phyloP scores from a whole-genome alignment of 352 stramenopile genomes.

The Phytophthora pinifolia region DNA sequence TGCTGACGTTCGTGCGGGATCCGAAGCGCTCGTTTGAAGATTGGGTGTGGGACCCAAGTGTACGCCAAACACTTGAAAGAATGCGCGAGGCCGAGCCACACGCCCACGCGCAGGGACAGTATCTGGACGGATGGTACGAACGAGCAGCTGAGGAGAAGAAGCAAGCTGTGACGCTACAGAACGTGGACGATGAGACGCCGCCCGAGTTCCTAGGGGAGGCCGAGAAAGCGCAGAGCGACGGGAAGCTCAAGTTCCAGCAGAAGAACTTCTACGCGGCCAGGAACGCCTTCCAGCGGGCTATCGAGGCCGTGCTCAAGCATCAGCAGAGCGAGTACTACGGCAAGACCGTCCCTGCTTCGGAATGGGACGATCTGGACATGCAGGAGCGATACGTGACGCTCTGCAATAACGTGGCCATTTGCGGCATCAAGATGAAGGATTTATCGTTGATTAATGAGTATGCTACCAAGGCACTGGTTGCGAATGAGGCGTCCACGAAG shows the following conservation, averaged over 20 bases:
- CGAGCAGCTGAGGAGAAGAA: constrained; percentile 30
- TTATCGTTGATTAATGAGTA: constrained; percentile 57
- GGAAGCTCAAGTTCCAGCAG: constrained; percentile 64
- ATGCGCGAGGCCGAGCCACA: constrained; percentile 40
- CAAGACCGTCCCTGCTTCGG: constrained; percentile 21
- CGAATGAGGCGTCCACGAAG: constrained; percentile 51
- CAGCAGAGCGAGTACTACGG: constrained; percentile 56
- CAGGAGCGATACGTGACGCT: constrained; percentile 57
- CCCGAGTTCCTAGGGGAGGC: constrained; percentile 38
- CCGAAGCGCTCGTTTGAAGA: constrained; percentile 60
- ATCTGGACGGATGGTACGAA: constrained; percentile 51
- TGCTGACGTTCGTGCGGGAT: constrained; percentile 72
- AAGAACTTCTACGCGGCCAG: constrained; percentile 64
- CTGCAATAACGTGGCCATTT: constrained; percentile 79
- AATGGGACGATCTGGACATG: constrained; percentile 49
- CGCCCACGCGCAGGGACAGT: constrained; percentile 23
- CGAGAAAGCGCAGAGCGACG: constrained; percentile 52
- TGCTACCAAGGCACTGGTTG: constrained; percentile 50
- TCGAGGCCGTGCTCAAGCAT: constrained; percentile 40
- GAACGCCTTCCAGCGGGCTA: constrained; percentile 65
- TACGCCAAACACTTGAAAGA: constrained; percentile 51
- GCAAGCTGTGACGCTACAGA: constrained; percentile 11
- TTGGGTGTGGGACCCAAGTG: constrained; percentile 72
- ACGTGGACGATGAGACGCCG: constrained; percentile 22
- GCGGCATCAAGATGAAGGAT: constrained; percentile 67